phyloP scores from a whole-genome alignment of 148 eudicot genomes.

The Fagopyrum esculentum region DNA sequence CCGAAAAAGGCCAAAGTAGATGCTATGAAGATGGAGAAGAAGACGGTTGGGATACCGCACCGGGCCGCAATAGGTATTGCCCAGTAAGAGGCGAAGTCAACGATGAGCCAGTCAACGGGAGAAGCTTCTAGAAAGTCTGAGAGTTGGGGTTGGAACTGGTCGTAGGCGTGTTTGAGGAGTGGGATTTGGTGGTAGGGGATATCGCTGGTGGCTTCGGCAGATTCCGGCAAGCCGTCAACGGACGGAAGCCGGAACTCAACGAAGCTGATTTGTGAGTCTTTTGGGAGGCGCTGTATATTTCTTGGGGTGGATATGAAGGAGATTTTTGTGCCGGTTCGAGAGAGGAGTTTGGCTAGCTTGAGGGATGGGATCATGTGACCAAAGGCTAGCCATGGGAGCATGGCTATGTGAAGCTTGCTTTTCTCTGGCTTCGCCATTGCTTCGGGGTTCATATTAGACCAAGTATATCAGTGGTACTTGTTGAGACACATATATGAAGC shows the following conservation, averaged over 20 bases:
- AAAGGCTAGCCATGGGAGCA: constrained; percentile 4
- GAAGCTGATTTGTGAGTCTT: background rate
- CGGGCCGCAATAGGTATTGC: background rate
- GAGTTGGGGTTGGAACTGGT: background rate
- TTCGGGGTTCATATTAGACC: background rate
- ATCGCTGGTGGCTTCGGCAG: background rate
- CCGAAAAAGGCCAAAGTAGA: background rate
- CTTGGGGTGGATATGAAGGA: constrained; percentile 4
- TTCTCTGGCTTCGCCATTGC: background rate
- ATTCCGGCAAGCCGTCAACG: background rate
- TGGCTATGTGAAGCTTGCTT: background rate
- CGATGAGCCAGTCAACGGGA: background rate
- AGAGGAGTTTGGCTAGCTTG: background rate
- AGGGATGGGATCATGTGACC: constrained; percentile 6
- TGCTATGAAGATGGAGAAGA: constrained; percentile 3
- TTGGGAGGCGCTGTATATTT: background rate
- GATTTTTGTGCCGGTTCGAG: background rate
- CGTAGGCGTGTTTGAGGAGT: background rate
- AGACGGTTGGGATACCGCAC: background rate
- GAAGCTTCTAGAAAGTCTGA: background rate
- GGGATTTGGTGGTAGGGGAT: background rate
- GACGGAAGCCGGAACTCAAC: background rate
- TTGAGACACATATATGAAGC: too few species aligned
- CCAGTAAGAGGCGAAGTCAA: background rate
- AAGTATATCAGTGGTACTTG: background rate